Percentiles rank a stretch among this genome's conserved stretches.
phyloP scores from a whole-genome alignment of 768 basidiomycete genomes.

The Paxillus ammoniavirescens region DNA sequence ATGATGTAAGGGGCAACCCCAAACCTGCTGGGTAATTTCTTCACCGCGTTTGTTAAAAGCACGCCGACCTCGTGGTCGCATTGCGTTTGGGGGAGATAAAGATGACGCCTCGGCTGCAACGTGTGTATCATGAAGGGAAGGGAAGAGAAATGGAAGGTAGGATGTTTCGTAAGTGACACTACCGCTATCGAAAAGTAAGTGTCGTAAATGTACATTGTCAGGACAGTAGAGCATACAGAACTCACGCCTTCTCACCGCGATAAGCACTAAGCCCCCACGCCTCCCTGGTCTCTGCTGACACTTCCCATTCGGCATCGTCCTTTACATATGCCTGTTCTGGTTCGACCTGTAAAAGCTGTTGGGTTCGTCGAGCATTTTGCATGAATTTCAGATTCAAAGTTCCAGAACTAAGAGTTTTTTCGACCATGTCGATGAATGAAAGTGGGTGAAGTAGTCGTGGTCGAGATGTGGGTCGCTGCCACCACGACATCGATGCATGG shows the following conservation, averaged over 20 bases:
- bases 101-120: constrained; percentile 21
- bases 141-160: constrained; percentile 65
- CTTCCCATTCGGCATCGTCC: constrained; percentile 67
- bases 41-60: constrained; percentile 49
- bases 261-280: constrained; percentile 44
- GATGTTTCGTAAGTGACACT: constrained; percentile 55
- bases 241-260: constrained; percentile 28
- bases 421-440: constrained; percentile 16
- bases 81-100: constrained; percentile 18
- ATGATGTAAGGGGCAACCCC: constrained; percentile 20
- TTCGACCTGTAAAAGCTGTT: constrained; percentile 48
- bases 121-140: constrained; percentile 31
- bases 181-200: constrained; percentile 8
- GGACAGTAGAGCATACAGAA: constrained; percentile 8
- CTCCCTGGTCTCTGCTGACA: constrained; percentile 49
- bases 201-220: constrained; percentile 20
- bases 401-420: constrained; percentile 58
- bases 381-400: constrained; percentile 69
- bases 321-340: constrained; percentile 52
- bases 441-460: background rate
- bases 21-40: constrained; percentile 37
- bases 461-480: background rate
- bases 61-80: constrained; percentile 47
- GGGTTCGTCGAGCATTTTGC: constrained; percentile 65
- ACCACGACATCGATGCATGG: background rate